These are phyloP conservation scores for Saccharomycopsis sp. DNA, from an alignment of 805 yeast species.

Conservation along the genomic window DNA sequence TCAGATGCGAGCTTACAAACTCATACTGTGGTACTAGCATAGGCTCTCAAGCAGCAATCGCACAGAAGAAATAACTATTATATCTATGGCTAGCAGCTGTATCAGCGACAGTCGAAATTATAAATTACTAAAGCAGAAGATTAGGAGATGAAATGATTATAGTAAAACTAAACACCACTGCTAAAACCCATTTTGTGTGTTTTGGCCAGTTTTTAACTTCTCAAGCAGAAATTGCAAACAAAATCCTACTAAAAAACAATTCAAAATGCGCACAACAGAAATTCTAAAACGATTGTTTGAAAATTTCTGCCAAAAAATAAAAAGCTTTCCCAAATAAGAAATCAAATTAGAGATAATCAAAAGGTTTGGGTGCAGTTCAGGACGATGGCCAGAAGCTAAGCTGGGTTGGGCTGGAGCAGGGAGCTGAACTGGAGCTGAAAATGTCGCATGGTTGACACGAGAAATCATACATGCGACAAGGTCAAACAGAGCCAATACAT, in stretches of 20 bases:
- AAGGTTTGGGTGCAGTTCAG: no score
- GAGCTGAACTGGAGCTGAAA: no score
- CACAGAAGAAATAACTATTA: background rate
- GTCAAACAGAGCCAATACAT: no score
- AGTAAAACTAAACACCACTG: background rate
- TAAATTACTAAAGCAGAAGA: background rate
- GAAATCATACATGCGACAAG: no score
- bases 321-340: background rate
- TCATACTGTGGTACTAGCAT: background rate
- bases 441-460: no score
- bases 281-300: background rate
- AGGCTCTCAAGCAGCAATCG: no score
- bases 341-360: background rate
- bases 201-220: background rate
- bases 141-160: background rate
- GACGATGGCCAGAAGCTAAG: no score
- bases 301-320: background rate
- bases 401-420: no score
- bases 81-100: background rate
- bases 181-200: background rate
- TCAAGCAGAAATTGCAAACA: background rate
- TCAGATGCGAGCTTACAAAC: background rate
- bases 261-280: no score
- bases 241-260: background rate
- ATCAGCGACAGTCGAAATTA: no score